Evolutionary conservation across 306 rosid species (phyloP).

Genomic region (Benincasa hispida): DNA sequence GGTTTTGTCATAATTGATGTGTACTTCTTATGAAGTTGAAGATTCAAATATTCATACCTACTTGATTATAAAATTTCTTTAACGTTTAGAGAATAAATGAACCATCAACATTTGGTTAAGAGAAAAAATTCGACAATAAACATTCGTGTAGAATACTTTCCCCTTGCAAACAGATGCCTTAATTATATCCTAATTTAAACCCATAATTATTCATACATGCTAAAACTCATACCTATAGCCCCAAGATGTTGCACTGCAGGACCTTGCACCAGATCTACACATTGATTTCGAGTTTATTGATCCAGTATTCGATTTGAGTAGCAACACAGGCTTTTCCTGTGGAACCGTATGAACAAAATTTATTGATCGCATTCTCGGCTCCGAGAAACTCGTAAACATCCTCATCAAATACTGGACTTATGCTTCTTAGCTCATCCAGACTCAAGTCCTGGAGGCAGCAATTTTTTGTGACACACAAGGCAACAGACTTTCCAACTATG

Average conservation of each 20-base stretch:
- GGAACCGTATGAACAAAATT: slow-evolving; percentile 82
- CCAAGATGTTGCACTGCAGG: not conserved
- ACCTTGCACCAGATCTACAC: not conserved
- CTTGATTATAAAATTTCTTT: not conserved
- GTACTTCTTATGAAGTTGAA: no score
- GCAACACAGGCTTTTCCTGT: slow-evolving; percentile 86
- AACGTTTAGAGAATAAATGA: not conserved
- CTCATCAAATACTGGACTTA: slow-evolving; percentile 43
- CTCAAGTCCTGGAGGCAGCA: slow-evolving; percentile 59
- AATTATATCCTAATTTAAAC: not conserved
- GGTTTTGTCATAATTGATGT: no score
- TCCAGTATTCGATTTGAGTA: slow-evolving; percentile 54
- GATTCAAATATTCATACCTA: no score
- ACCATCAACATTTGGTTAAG: not conserved
- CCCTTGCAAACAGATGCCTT: not conserved
- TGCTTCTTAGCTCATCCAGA: slow-evolving; percentile 60
- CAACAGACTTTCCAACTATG: slow-evolving; percentile 74
- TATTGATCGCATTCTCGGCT: slow-evolving; percentile 64
- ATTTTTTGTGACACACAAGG: slow-evolving; percentile 46
- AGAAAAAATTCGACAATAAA: not conserved
- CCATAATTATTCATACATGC: not conserved
- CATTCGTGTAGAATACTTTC: not conserved
- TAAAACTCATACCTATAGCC: not conserved
- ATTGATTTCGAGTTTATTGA: slow-evolving; percentile 35
- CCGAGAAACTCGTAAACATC: slow-evolving; percentile 85